Evolutionary conservation across 768 basidiomycete species (phyloP), one percentile per base, ranked within the genome.

Genomic region (Glaciozyma antarctica): DNA sequence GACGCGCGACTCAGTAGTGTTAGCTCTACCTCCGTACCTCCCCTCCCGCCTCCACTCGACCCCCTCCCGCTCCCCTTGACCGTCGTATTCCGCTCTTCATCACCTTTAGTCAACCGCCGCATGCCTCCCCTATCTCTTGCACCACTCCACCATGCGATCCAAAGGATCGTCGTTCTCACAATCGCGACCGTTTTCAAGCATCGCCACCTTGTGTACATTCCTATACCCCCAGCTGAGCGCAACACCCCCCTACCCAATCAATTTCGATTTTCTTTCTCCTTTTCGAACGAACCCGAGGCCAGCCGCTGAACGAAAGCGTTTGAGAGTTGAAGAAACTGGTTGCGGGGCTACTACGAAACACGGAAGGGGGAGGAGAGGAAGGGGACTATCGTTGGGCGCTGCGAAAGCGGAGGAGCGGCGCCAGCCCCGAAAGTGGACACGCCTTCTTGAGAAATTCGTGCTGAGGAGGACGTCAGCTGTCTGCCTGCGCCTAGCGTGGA

Each of bases 361-460:
- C n/a, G 38, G 38, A 41, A 7, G 2, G 13, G 38, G 38, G 38
- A 32, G 32, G 32, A 32, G 32, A 32, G 38, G 5, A 26, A 8
- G 21, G 12, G 19, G 26, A 5, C 53, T 54, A 68, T 5, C 64
- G 52, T n/a, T 58, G 56, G 22, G 64, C 17, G 6, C 19, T 67
- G 24, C 73, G 69, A 65, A 78, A 79, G 60, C 88, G 82, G 62
- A 98, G 77, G 61, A 98, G 78, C 1, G 91, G 88, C 1, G 92
- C 91, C 57, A 98, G 82, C 1, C 89, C 87, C 0, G 85, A 82
- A 1, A 87, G 77, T 0, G 85, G 81, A 75, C 94, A 97, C 1
- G 93, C 84, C 78, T 91, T 90, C 79, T 83, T 83, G 79, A 98
- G 77, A 78, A 98, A 98, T 12, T 94, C 92, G 75, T 98, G 93